Base-by-base conservation (phyloP, 202 grass and related monocot species). In the Digitaria exilis region DNA sequence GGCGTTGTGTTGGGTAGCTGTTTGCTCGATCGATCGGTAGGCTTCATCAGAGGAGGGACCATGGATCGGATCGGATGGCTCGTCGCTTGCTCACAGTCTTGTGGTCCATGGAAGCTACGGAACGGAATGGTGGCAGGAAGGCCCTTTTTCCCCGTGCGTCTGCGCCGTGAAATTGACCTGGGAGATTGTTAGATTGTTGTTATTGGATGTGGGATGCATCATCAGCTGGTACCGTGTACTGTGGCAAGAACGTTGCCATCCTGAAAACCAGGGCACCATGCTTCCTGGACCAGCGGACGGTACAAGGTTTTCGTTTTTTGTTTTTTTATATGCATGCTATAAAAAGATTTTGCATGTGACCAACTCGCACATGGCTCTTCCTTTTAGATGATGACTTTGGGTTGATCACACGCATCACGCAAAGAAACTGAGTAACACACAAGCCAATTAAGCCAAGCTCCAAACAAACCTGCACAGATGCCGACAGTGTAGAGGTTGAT, bases 251-350 rank as follows among this genome's bases (percentile, higher is more conserved):
- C 55, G 29, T 70, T 77, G 56, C 18, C 73, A 74, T 79, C 88
- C 83, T 78, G 21, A 69, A 86, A 86, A 73, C 41, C 8, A 82
- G 83, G 79, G 88, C 49, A 82, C 24, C 22, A 28, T 59, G 79
- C 82, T 11, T 17, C 66, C 32, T 82, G 79, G 79, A 89, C 73
- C 83, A 77, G 29, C 4, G 30, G 69, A 72, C 54, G 65, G 65
- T 50, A 42, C 78, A 49, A 72, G 7, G 35, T 18, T 82, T 82
- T 34, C 54, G 44, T 60, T 75, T 37, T 14, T 70, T 29, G 2
- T 41, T 42, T 11, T 35, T 1, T n/a, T n/a, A n/a, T 35, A 9
- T 4, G 9, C 7, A 42, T n/a, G n/a, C n/a, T 9, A n/a, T n/a
- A n/a, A 15, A 43, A 18, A 60, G 17, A 26, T 74, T 52, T n/a